Conservation (phyloP, 192 early-diverging fungal genomes). For the Umbelopsis sp. region DNA sequence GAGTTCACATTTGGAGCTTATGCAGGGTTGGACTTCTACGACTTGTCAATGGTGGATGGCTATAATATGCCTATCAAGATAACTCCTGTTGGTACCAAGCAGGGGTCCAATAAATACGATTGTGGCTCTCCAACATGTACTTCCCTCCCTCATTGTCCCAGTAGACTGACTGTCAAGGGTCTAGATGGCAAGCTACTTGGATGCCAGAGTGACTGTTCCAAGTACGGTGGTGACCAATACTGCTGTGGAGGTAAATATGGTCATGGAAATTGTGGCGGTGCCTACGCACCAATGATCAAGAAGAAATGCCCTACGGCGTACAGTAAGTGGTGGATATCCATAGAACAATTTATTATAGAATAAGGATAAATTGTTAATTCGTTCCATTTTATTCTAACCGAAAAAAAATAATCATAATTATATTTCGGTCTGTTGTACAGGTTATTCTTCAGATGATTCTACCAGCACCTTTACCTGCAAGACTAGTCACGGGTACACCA, state of each 20-base stretch:
- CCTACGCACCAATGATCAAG: background rate
- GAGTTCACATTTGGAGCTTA: conserved; percentile 32
- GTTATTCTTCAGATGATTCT: background rate
- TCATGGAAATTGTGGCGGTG: background rate
- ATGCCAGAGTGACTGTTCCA: conserved; percentile 29
- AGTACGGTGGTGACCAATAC: conserved; percentile 10
- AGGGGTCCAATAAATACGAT: background rate
- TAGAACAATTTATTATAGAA: too few species aligned
- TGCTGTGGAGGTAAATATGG: conserved; percentile 29
- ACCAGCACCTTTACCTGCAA: background rate
- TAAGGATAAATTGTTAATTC: too few species aligned
- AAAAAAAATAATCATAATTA: too few species aligned
- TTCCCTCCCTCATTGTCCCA: conserved; percentile 19
- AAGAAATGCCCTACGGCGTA: background rate
- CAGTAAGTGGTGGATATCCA: background rate
- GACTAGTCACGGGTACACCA: background rate
- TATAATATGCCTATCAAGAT: conserved; percentile 33
- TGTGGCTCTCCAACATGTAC: conserved; percentile 26
- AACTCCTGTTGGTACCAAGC: background rate
- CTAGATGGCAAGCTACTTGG: conserved; percentile 22
- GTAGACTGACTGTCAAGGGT: conserved; percentile 15
- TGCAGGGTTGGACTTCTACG: conserved; percentile 30
- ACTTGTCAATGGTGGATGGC: conserved; percentile 35
- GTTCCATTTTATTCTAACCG: too few species aligned
- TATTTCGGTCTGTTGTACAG: background rate